Percentiles rank a stretch among this genome's conserved stretches.
These are phyloP conservation scores for Sclerotinia borealis DNA, from an alignment of 2,329 filamentous ascomycete species.

Conservation along the genomic window DNA sequence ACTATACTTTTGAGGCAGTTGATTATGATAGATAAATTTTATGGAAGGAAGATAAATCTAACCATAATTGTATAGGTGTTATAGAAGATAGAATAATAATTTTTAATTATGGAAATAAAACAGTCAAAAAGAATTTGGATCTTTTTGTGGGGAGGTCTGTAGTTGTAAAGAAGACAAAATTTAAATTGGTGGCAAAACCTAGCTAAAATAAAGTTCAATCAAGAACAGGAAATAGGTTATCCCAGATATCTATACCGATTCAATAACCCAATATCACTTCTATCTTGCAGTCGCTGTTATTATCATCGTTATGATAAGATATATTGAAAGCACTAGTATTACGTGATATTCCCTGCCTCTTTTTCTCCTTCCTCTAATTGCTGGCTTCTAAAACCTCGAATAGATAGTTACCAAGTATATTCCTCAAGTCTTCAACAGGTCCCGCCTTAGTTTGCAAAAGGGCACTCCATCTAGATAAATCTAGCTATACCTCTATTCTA, in stretches of 20 bases:
- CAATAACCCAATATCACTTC: background rate
- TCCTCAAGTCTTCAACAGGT: background rate
- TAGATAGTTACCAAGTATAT: background rate
- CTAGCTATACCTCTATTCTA: background rate
- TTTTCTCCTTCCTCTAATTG: constrained; percentile 1
- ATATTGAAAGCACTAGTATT: background rate
- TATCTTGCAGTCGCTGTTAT: background rate
- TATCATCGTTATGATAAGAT: background rate
- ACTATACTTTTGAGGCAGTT: constrained; percentile 8
- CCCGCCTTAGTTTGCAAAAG: background rate
- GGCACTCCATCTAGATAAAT: background rate
- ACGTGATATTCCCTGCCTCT: background rate
- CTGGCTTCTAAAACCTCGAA: background rate
- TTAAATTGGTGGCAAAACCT: constrained; percentile 11
- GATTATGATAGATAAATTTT: constrained; percentile 11
- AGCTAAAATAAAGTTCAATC: background rate
- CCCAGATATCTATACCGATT: background rate
- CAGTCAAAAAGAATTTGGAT: background rate
- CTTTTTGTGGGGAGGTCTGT: constrained; percentile 2
- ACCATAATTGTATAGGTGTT: background rate
- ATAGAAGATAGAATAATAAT: background rate
- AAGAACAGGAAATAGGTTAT: background rate
- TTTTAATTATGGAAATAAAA: background rate
- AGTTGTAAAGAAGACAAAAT: background rate
- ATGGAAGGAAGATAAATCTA: too few relatives aligned